A percentile compares a stretch with the other conserved stretches of the same genome.
Evolutionary conservation across 495 filamentous ascomycete species (phyloP).

Genomic region (Articulospora tetracladia): DNA sequence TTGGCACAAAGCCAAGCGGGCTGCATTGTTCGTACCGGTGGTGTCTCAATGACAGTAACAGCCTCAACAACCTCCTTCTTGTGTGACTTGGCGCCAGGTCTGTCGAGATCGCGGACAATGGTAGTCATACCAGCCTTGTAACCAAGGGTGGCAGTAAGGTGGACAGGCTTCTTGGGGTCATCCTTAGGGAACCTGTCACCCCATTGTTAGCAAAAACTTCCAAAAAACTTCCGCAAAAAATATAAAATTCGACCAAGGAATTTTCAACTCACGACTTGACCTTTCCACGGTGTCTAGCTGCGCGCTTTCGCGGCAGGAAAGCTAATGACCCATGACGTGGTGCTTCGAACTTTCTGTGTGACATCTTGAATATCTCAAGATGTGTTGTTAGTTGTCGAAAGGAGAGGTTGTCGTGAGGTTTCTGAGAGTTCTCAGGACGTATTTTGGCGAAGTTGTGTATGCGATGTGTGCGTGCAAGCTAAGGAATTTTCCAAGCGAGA

Average conservation of each 20-base stretch:
- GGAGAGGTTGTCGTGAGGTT: slow-evolving; percentile 6
- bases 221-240: not conserved
- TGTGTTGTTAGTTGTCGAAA: not conserved
- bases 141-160: slow-evolving; percentile 96
- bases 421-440: not conserved
- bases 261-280: slow-evolving; percentile 77
- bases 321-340: slow-evolving; percentile 98
- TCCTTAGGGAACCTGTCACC: slow-evolving; percentile 92
- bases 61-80: slow-evolving; percentile 99
- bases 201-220: slow-evolving; percentile 28
- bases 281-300: slow-evolving; percentile 93
- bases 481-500: not conserved
- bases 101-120: slow-evolving; percentile 98
- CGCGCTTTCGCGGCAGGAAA: slow-evolving; percentile 95
- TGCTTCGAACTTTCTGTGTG: slow-evolving; percentile 80
- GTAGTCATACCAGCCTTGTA: slow-evolving; percentile 99
- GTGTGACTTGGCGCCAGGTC: slow-evolving; percentile 98
- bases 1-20: slow-evolving; percentile 51
- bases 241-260: not conserved
- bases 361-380: slow-evolving; percentile 36
- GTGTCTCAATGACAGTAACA: slow-evolving; percentile 98
- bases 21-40: slow-evolving; percentile 84
- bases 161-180: slow-evolving; percentile 98
- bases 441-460: not conserved
- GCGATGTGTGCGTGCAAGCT: not conserved